Evolutionary conservation across 352 stramenopile genomes (phyloP), one percentile per base, ranked within the genome.

Genomic region (Globisporangium splendens): DNA sequence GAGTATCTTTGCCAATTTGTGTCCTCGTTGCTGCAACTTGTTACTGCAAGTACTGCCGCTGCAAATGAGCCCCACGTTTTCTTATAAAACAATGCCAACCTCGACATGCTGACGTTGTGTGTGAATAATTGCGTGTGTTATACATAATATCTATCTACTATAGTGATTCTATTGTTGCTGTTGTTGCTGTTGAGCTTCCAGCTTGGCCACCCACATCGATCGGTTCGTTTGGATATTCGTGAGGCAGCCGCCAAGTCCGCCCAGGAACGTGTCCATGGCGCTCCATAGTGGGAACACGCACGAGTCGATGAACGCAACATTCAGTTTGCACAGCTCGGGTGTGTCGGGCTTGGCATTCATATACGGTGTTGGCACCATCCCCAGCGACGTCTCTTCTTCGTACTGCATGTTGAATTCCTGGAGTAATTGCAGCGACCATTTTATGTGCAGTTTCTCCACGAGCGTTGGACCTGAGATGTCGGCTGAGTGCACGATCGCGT

Each of bases 321-420:
- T 91, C 33, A 92, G 76, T 41, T 88, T 84, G 28, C 79, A 73
- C 46, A 88, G 75, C 56, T 88, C 82, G 0, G 77, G 62, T 14
- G 81, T 88, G 47, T 72, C 63, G 0, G 88, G 73, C 43, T 72
- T 62, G 10, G 65, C 80, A 54, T 78, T 80, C 86, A 96, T 95
- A 67, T 91, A 93, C n/a, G 82, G 68, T 20, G 81, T 88, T 21
- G 78, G 72, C 14, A 68, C 55, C 24, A 96, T 70, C 1, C 84
- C 84, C 8, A 88, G 55, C 53, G 76, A 76, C 6, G 77, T 53
- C 58, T 96, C 87, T 31, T 93, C 82, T 3, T 72, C 59, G 61
- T 89, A 87, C 56, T 96, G 87, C 47, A 83, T 69, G 50, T 91
- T 91, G 65, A 96, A 96, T 62, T 96, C 87, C 2, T 87, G 57